Conservation (phyloP, 2,329 filamentous ascomycete genomes). For the Alternaria alternata region DNA sequence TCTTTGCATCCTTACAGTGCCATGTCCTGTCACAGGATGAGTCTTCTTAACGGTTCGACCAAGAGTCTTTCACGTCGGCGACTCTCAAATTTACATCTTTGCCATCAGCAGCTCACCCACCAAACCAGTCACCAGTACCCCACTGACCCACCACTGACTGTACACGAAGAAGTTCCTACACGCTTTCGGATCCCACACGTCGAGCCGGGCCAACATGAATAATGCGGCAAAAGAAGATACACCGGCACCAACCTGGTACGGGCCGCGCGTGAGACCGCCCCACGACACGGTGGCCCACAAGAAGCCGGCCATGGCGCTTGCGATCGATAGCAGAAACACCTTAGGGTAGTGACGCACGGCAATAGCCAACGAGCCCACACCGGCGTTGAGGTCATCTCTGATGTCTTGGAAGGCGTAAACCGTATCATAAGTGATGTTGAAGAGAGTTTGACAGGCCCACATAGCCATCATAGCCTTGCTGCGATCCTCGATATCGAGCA, state of each 20-base stretch:
- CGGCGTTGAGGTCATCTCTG: constrained; percentile 47
- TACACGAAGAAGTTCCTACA: constrained; percentile 11
- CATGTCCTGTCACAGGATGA: neutral
- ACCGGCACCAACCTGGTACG: neutral
- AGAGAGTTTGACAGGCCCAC: constrained; percentile 4
- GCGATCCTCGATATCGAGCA: neutral
- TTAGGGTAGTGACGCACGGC: constrained; percentile 7
- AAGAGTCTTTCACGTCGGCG: neutral
- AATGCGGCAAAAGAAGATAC: constrained; percentile 6
- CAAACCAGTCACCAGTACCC: constrained; percentile 5
- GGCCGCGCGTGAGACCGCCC: constrained; percentile 2
- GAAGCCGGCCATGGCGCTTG: constrained; percentile 11
- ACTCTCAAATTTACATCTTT: neutral
- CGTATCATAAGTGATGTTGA: constrained; percentile 40
- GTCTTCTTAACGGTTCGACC: neutral
- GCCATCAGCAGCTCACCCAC: constrained; percentile 7
- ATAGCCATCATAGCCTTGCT: constrained; percentile 11
- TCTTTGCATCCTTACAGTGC: neutral
- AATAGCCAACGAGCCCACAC: constrained; percentile 38
- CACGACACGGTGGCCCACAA: constrained; percentile 9
- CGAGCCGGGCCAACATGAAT: constrained; percentile 1
- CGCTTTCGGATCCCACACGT: constrained; percentile 1
- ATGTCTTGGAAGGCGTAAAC: constrained; percentile 51
- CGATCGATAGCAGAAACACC: constrained; percentile 6
- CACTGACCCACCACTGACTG: constrained; percentile 12